Evolutionary conservation across 768 basidiomycete species (phyloP), one percentile per base, ranked within the genome.

Genomic region (Trametopsis cervina): DNA sequence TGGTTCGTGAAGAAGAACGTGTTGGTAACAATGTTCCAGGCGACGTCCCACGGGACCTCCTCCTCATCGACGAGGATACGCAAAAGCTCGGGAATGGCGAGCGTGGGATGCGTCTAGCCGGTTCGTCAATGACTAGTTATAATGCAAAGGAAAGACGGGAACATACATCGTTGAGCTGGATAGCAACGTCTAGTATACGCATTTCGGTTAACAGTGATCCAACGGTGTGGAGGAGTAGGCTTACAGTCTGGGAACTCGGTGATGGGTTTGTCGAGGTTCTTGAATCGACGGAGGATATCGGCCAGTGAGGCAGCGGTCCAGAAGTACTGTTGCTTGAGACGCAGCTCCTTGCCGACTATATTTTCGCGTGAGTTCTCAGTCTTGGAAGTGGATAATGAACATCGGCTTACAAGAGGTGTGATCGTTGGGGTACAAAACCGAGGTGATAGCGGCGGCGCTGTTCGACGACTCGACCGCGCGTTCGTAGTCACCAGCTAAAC

Each of bases 1-100:
- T 92, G 93, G 64, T 95, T 96, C 9, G 93, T 97, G 71, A 92
- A 98, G 66, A 89, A 92, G 72, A 96, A 94, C 2, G 89, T 91
- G 61, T 85, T 85, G 44, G 81, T 89, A 39, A 85, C 82, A 57
- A 98, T 90, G 20, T 73, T 65, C 96, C 96, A 99, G 3, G 96
- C 94, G 13, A 66, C 57, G 53, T 81, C 78, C 88, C 92, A 99
- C 1, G 69, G 57, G 17, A 93, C 60, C 27, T 93, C 89, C 64
- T 98, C 95, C 29, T 98, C 95, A 58, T 98, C 95, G 55, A 89
- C 69, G 22, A 89, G 74, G 55, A 97, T 80, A 22, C 94, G 82
- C 90, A 93, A 92, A 47, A 97, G 73, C 65, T 99, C 96, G 17
- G 89, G 89, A 59, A 98, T 90, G 21, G 94, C 91, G 50, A 97